Percentiles rank a stretch among this genome's conserved stretches.
These are phyloP conservation scores for Botrytis cinerea DNA, from an alignment of 2,329 filamentous ascomycete genomes.

Conservation along the genomic window DNA sequence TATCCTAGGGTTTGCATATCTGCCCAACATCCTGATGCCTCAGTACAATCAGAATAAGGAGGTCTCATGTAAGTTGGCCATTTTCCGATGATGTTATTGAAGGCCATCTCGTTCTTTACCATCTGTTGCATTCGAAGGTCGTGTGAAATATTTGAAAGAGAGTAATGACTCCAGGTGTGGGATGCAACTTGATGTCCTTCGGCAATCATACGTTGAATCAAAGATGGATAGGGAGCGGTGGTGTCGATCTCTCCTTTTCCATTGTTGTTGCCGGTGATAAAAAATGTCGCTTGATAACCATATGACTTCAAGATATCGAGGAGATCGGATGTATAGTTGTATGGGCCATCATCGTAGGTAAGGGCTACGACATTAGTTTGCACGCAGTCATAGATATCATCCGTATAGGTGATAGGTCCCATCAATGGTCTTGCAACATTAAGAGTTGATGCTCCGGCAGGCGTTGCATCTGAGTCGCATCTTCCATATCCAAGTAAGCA, in stretches of 20 bases:
- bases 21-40: constrained; percentile 43
- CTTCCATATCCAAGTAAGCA: constrained; percentile 34
- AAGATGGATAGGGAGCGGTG: constrained; percentile 48
- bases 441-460: constrained; percentile 56
- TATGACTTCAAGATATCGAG: constrained; percentile 60
- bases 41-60: constrained; percentile 43
- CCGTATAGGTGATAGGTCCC: constrained; percentile 57
- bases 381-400: constrained; percentile 57
- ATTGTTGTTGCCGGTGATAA: constrained; percentile 60
- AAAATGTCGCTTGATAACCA: constrained; percentile 67
- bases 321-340: constrained; percentile 64
- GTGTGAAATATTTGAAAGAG: constrained; percentile 47
- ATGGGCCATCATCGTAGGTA: constrained; percentile 68
- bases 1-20: constrained; percentile 45
- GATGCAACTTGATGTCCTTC: constrained; percentile 58
- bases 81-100: constrained; percentile 54
- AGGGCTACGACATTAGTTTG: constrained; percentile 60
- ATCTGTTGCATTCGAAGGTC: constrained; percentile 50
- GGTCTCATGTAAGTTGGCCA: constrained; percentile 55
- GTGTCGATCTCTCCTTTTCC: constrained; percentile 40
- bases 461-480: constrained; percentile 59
- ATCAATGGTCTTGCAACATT: constrained; percentile 50
- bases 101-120: constrained; percentile 54
- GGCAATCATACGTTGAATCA: constrained; percentile 45
- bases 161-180: constrained; percentile 56